These are phyloP conservation scores for Talaromyces liani DNA, from an alignment of 495 filamentous ascomycete genomes.

Conservation along the genomic window DNA sequence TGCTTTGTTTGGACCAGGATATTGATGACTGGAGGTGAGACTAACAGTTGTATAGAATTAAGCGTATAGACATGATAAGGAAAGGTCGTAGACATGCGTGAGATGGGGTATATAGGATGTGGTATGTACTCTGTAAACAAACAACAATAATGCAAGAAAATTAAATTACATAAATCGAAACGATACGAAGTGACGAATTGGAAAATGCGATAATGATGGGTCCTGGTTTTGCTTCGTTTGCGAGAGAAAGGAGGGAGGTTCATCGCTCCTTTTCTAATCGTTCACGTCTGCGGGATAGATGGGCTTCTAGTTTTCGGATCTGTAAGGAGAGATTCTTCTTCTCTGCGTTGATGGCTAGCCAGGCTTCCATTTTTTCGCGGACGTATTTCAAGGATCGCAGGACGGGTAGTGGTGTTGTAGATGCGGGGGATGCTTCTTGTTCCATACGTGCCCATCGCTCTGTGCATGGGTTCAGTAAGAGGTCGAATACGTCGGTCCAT, in stretches of 20 bases:
- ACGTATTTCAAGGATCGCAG: constrained; percentile 55
- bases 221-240: background rate
- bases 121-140: background rate
- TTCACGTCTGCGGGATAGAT: constrained; percentile 62
- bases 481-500: constrained; percentile 76
- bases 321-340: constrained; percentile 57
- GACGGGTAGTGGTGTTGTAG: constrained; percentile 47
- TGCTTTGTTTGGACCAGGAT: too few species aligned
- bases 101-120: background rate
- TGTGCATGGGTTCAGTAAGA: constrained; percentile 71
- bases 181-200: too few species aligned
- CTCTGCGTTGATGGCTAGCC: constrained; percentile 75
- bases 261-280: constrained; percentile 27
- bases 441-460: constrained; percentile 45
- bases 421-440: constrained; percentile 41
- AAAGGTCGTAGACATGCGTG: background rate
- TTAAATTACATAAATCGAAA: background rate
- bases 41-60: background rate
- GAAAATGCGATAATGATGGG: background rate
- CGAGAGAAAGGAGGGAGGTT: background rate
- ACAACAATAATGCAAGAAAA: background rate
- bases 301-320: constrained; percentile 57
- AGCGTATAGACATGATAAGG: background rate
- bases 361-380: constrained; percentile 75
- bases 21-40: too few species aligned